Evolutionary conservation across 495 filamentous ascomycete species (phyloP), one percentile per base, ranked within the genome.

Genomic region (Melanomma pulvis-pyrius): DNA sequence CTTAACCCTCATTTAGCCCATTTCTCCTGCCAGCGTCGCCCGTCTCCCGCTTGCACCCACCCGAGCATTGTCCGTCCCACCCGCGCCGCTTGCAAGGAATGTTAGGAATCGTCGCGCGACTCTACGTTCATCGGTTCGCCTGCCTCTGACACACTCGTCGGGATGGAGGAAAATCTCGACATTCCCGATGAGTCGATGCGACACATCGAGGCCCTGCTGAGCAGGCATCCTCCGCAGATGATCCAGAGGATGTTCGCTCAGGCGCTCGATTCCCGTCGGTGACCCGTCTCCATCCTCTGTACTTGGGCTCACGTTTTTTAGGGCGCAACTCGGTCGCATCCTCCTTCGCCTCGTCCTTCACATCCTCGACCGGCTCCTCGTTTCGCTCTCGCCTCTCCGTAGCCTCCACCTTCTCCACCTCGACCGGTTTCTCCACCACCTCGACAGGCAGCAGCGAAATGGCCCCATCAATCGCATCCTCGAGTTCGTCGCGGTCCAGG

Each of bases 211-310:
- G 67, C 67, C n/a, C 34, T 69, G 54, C 55, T 69, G 28, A 36
- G 32, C 19, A 9, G 67, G 21, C 67, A 69, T 56, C 60, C 51
- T 24, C 67, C 67, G 32, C 59, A 69, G 24, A 30, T 61, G 44
- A 64, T 69, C 48, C 67, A 64, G 55, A n/a, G 67, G 15, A 69
- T 69, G 67, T 69, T 69, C 54, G 53, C 59, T 36, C 67, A 69
- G 25, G 60, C 53, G 32, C 54, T 65, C 21, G 61, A 69, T 13
- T 58, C 57, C 24, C 59, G 65, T 68, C 21, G 12, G 63, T 66
- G 3, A 15, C 46, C 22, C 9, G 9, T 44, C 22, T 21, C 21
- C 25, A 36, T 44, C n/a, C n/a, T n/a, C 13, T 51, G 65, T 19
- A 30, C 61, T 41, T 15, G 21, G 12, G 19, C 41, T 57, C 25